Evolutionary conservation across 352 stramenopile species (phyloP), one percentile per base, ranked within the genome.

Genomic region (Pythium scleroteichum): DNA sequence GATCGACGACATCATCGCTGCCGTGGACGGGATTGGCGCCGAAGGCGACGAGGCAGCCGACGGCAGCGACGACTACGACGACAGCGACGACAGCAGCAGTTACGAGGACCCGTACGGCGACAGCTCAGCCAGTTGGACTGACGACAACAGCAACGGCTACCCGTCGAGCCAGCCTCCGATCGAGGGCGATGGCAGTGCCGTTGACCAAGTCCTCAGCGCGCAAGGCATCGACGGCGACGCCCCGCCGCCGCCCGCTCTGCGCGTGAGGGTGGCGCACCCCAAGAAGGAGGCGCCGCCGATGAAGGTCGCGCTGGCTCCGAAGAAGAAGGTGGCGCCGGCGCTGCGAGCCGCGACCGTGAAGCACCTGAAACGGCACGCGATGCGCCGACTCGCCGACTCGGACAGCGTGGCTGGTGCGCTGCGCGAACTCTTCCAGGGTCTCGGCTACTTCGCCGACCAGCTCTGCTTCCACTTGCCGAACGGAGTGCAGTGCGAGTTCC

Each of bases 391-490:
- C 5, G 22, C 46, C 16, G 39, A 59, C 2, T 24, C 52, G n/a
- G 39, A 41, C 23, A 49, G 32, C 16, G 16, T 59, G 1, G 52
- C 22, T 14, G 5, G 10, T 12, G 40, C 41, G 6, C 24, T 32
- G 13, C 39, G 41, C 1, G 12, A 20, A 24, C 24, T 59, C 23
- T 16, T 59, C 12, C 4, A 14, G 24, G 22, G 39, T 13, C 12
- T 41, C 39, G 20, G 17, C 13, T 50, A 19, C 39, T 41, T 59
- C 48, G 23, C 40, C n/a, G 26, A 20, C 17, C 19, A 48, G 16
- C 23, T 59, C 16, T 59, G 52, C 12, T 12, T 59, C 17, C 52
- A 59, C 40, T 20, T 59, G 3, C 52, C 52, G 7, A 59, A 40
- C 19, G 40, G 40, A 35, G 52, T 59, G 14, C 14, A 41, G 39